Evolutionary conservation across 345 rosid species (phyloP).

Genomic region (Ceriops decandra): DNA sequence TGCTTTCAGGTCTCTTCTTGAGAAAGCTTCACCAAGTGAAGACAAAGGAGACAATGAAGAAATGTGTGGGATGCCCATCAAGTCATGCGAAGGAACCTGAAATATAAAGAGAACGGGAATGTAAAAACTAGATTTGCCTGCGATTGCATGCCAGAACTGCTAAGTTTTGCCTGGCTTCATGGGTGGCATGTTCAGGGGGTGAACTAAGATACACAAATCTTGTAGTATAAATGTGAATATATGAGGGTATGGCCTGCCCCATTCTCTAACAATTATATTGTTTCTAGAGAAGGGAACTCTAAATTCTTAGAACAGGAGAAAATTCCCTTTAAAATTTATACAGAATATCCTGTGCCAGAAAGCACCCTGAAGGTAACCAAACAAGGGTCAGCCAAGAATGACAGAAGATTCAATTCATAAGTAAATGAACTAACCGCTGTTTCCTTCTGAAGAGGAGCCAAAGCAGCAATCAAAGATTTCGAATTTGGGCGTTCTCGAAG

Average conservation of each 20-base stretch:
- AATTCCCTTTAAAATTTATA: no score
- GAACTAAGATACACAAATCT: neutral
- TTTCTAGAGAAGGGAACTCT: no score
- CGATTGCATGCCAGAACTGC: neutral
- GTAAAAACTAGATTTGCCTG: neutral
- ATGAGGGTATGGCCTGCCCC: no score
- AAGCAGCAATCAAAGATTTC: slow-evolving; percentile 66
- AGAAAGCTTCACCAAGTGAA: slow-evolving; percentile 94
- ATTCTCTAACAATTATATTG: no score
- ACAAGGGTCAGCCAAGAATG: no score
- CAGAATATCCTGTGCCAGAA: neutral
- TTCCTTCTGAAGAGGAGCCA: slow-evolving; percentile 85
- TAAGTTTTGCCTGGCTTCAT: neutral
- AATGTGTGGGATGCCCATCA: slow-evolving; percentile 77
- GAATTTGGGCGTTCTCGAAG: slow-evolving; percentile 89
- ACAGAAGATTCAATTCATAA: slow-evolving; percentile 13
- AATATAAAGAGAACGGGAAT: slow-evolving; percentile 6
- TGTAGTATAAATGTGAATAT: no score
- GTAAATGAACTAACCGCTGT: slow-evolving; percentile 48
- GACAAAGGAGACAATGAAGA: slow-evolving; percentile 51
- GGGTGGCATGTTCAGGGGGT: neutral
- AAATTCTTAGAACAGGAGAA: no score
- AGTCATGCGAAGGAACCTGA: slow-evolving; percentile 79
- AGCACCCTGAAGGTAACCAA: neutral
- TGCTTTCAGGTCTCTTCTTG: slow-evolving; percentile 75